Base-by-base conservation (phyloP, 805 yeast species). In the Teunomyces funiuensis region DNA sequence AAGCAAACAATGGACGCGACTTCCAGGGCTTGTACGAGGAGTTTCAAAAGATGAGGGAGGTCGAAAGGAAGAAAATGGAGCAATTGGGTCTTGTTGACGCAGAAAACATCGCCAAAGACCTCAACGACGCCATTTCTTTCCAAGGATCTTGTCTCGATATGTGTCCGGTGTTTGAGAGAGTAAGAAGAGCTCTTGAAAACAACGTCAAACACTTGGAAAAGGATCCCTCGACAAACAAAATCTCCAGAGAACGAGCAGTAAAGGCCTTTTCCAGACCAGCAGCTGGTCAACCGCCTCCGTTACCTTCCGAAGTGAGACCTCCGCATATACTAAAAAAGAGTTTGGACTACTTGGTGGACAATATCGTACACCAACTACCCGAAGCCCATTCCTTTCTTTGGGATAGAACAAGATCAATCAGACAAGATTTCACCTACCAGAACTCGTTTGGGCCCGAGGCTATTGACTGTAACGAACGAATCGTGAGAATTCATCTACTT, bases 281-380 rank as follows among this genome's bases (percentile, higher is more conserved):
- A 13, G 97, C 98, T 0, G 99, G 98, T 5, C 97, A 93, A 52
- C 96, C 97, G 1, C 98, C 97, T 2, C 95, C 98, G 2, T 68
- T 93, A 43, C 99, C 99, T 0, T 88, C 97, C 1, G 99, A 93
- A 60, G 99, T 93, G 3, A 74, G 99, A 46, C 96, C 99, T 1
- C 99, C 99, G 0, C 76, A 74, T 41, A 70, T 90, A 1, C 64
- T 93, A 30, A 74, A 73, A 9, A 54, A 70, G 26, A 83, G 97
- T 0, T 64, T 93, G 45, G 73, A 85, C 44, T 88, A 87, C 58
- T 72, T 93, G 26, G 76, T 88, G 6, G 80, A 80, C 14, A 74
- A 79, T 29, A 61, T 85, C 1, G 60, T 91, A 10, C 77, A 77
- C 0, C 71, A 78, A 28, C 66, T 91, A 17, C 97, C 98, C 0